Base-by-base conservation (phyloP, 148 eudicot species). In the Diospyros kaki region DNA sequence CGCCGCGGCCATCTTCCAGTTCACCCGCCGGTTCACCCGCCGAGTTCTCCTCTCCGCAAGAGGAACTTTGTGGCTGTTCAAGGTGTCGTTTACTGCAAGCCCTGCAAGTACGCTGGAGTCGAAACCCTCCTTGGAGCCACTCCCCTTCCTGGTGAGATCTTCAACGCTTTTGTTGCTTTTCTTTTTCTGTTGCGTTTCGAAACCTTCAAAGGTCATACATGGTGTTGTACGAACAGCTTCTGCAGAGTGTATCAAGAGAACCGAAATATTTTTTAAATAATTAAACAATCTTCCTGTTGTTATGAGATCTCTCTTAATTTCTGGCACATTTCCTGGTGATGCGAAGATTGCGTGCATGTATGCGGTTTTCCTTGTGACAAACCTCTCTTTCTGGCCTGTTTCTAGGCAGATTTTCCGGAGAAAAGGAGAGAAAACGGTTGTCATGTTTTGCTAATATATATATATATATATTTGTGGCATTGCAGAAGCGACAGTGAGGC, bases 31-130 rank as follows among this genome's bases (percentile, higher is more conserved):
- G 13, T 51, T 6, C 7, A 50, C 43, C 9, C 54, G 2, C 78
- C 78, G n/a, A 46, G 42, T 60, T 70, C 73, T 44, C 38, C 39
- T 2, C 40, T 52, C 4, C 78, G 76, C 13, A 64, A 76, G 5
- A 81, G 86, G 78, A 81, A 80, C 39, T 54, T 63, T 5, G 82
- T 91, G 4, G 91, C 93, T 5, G 88, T 91, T 9, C 85, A 87
- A 60, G 98, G 98, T 1, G 84, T 91, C 62, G 94, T 93, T 52
- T 93, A 84, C 70, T 93, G 98, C 86, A 91, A 93, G 71, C 69
- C 88, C 53, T 93, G 98, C 80, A 80, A 82, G 75, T 88, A 71
- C 58, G 18, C 58, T 56, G 98, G 94, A 42, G 72, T 85, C 71
- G 84, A 89, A 48, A 86, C 97, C 39, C 85, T 91, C 67, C 9